Percentiles rank a stretch among this genome's conserved stretches.
Evolutionary conservation across 2,329 filamentous ascomycete genomes (phyloP).

Genomic region (Drechmeria coniospora): DNA sequence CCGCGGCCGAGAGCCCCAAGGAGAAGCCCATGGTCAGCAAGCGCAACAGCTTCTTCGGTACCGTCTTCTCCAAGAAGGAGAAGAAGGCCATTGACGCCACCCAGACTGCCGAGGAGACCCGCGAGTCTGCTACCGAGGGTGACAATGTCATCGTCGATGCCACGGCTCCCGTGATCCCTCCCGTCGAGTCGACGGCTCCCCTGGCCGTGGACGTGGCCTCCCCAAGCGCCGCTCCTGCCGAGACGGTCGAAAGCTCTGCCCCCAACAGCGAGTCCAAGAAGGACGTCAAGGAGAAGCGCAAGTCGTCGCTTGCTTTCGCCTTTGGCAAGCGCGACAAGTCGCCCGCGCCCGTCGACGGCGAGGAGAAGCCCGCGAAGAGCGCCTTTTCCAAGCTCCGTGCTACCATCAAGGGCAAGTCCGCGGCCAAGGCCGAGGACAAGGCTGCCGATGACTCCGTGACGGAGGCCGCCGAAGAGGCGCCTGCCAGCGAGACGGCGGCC

Average conservation of each 20-base stretch:
- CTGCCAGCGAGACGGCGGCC: constrained; percentile 12
- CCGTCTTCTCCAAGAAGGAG: constrained; percentile 36
- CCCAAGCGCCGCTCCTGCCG: constrained; percentile 29
- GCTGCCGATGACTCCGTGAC: constrained; percentile 17
- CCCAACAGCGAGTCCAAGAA: constrained; percentile 41
- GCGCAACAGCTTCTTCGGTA: constrained; percentile 42
- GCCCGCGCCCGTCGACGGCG: constrained; percentile 43
- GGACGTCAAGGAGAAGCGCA: constrained; percentile 66
- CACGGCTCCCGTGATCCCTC: constrained; percentile 42
- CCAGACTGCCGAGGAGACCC: constrained; percentile 22
- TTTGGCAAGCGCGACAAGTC: constrained; percentile 64
- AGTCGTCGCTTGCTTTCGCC: constrained; percentile 61
- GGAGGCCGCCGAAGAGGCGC: constrained; percentile 18
- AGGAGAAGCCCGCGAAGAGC: constrained; percentile 28
- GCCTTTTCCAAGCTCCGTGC: constrained; percentile 46
- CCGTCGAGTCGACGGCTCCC: constrained; percentile 40
- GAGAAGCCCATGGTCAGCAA: constrained; percentile 36
- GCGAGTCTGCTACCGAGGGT: constrained; percentile 27
- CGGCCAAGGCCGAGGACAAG: constrained; percentile 28
- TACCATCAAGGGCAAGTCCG: constrained; percentile 34
- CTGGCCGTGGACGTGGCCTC: constrained; percentile 38
- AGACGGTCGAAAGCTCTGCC: constrained; percentile 29
- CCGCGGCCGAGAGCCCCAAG: constrained; percentile 24
- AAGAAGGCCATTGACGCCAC: constrained; percentile 39
- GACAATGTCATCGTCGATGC: constrained; percentile 29